Percentiles rank a stretch among this genome's conserved stretches.
Evolutionary conservation across 2,329 filamentous ascomycete genomes (phyloP).

Genomic region (Remersonia thermophila): DNA sequence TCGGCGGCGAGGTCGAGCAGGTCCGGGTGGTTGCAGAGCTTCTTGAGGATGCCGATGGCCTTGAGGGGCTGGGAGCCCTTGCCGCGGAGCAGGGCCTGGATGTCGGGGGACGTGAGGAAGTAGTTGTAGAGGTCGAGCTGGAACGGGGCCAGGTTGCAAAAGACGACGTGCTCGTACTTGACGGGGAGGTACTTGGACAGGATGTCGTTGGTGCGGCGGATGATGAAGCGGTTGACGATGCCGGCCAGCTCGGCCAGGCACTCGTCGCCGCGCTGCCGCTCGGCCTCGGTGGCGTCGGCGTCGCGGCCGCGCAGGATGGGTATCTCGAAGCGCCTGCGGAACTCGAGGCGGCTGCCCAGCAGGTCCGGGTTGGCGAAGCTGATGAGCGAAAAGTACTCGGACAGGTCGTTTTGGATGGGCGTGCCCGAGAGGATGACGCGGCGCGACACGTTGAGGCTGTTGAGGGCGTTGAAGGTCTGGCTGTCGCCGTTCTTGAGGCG

Average conservation of each 20-base stretch:
- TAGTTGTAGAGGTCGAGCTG: slow-evolving; percentile 91
- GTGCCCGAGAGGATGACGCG: slow-evolving; percentile 93
- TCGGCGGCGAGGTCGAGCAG: slow-evolving; percentile 73
- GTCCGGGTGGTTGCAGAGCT: slow-evolving; percentile 96
- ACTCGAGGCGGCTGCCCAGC: slow-evolving; percentile 77
- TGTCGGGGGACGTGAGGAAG: slow-evolving; percentile 91
- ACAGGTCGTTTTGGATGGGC: slow-evolving; percentile 96
- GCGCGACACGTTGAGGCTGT: slow-evolving; percentile 76
- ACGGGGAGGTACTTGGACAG: slow-evolving; percentile 93
- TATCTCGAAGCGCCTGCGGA: slow-evolving; percentile 85
- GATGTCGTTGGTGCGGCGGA: slow-evolving; percentile 93
- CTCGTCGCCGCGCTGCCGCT: slow-evolving; percentile 72
- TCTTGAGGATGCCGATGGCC: slow-evolving; percentile 92
- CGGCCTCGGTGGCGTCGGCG: slow-evolving; percentile 72
- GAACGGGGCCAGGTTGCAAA: slow-evolving; percentile 88
- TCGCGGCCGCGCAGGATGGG: slow-evolving; percentile 88
- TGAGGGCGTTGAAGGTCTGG: slow-evolving; percentile 85
- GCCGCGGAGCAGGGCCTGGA: slow-evolving; percentile 78
- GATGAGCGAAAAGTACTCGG: slow-evolving; percentile 90
- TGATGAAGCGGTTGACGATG: slow-evolving; percentile 96
- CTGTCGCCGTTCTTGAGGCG: slow-evolving; percentile 94
- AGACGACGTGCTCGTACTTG: slow-evolving; percentile 98
- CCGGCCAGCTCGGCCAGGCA: slow-evolving; percentile 67
- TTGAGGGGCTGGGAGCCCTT: slow-evolving; percentile 95
- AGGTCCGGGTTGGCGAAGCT: slow-evolving; percentile 94